A percentile compares a stretch with the other conserved stretches of the same genome.
Evolutionary conservation across 176 grass and related monocot species (phyloP).

Genomic region (Rhynchospora breviuscula): DNA sequence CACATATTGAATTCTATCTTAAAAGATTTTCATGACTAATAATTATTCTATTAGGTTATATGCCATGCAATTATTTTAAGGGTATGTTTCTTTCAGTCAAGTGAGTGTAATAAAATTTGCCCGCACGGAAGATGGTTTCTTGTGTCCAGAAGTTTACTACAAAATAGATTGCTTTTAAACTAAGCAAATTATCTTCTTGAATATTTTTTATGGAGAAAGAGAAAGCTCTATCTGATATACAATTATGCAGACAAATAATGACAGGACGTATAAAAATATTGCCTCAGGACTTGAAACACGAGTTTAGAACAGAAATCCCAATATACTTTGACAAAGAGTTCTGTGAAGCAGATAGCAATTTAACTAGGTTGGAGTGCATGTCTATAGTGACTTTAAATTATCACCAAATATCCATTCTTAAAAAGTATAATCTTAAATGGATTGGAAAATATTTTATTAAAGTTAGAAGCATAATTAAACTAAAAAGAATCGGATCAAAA

Average conservation of each 20-base stretch:
- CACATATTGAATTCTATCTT: not conserved
- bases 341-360: not conserved
- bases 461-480: not conserved
- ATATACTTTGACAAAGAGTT: not conserved
- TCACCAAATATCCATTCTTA: not conserved
- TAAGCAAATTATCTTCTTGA: not conserved
- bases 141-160: not conserved
- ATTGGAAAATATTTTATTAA: not conserved
- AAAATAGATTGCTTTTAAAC: not conserved
- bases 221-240: not conserved
- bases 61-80: not conserved
- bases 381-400: not conserved
- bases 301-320: not conserved
- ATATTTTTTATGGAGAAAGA: not conserved
- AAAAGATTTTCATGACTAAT: not conserved
- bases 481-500: not conserved
- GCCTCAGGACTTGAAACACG: not conserved
- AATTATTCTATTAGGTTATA: not conserved
- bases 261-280: not conserved
- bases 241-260: not conserved
- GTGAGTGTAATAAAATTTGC: not conserved
- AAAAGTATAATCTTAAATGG: not conserved
- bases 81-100: not conserved
- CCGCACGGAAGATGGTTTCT: not conserved
- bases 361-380: too few relatives aligned